A percentile compares a stretch with the other conserved stretches of the same genome.
These are phyloP conservation scores for Nakazawaea peltata DNA, from an alignment of 805 yeast genomes.

Conservation along the genomic window DNA sequence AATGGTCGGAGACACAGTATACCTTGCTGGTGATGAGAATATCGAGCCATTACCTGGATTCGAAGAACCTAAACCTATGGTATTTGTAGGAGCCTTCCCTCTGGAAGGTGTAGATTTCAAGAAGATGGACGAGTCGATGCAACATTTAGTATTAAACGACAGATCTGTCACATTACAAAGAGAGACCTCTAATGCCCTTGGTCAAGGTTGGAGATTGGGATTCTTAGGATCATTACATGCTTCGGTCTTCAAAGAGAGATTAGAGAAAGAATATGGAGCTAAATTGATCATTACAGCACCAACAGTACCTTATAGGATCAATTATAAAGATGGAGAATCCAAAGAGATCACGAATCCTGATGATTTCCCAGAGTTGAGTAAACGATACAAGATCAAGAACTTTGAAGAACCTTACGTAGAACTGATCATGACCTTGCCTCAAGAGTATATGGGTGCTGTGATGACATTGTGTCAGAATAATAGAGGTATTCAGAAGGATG, in stretches of 20 bases:
- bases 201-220: slow-evolving; percentile 97
- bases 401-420: slow-evolving; percentile 83
- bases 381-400: slow-evolving; percentile 32
- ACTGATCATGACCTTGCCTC: slow-evolving; percentile 85
- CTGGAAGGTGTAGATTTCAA: slow-evolving; percentile 91
- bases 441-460: slow-evolving; percentile 80
- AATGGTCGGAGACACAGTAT: slow-evolving; percentile 83
- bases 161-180: slow-evolving; percentile 83
- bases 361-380: slow-evolving; percentile 69
- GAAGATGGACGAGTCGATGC: slow-evolving; percentile 81
- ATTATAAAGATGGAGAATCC: slow-evolving; percentile 58
- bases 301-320: slow-evolving; percentile 84
- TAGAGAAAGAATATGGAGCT: slow-evolving; percentile 92
- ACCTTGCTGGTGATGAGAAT: slow-evolving; percentile 44
- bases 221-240: slow-evolving; percentile 94
- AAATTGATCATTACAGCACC: slow-evolving; percentile 90
- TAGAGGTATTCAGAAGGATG: slow-evolving; percentile 75
- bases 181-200: slow-evolving; percentile 89
- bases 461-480: slow-evolving; percentile 79
- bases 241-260: slow-evolving; percentile 83
- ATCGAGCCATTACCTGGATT: slow-evolving; percentile 87
- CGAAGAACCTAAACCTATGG: slow-evolving; percentile 97
- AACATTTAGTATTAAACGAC: slow-evolving; percentile 83
- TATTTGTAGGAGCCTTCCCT: slow-evolving; percentile 95
- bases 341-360: slow-evolving; percentile 80